Evolutionary conservation across 2,329 filamentous ascomycete species (phyloP), one percentile per base, ranked within the genome.

Genomic region (Tympanopsis confertula): DNA sequence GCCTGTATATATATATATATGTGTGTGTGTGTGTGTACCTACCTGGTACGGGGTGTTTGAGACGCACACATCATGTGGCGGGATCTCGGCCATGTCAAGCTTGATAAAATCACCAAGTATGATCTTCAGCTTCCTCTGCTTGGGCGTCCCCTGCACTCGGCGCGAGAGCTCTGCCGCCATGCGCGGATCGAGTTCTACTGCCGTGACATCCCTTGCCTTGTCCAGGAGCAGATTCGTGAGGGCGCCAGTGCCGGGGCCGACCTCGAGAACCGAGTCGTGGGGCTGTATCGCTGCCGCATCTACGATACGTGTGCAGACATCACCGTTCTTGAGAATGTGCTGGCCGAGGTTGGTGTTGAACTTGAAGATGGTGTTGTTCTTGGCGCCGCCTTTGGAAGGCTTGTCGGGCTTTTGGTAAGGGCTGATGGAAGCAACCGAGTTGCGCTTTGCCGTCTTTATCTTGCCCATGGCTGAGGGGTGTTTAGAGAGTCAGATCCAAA

Each of bases 111-210:
- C 78, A 35, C 78, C 78, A 4, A 82, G 58, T 38, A 81, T 61
- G 30, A 82, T 65, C 40, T 79, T 75, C 26, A 82, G 58, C 32
- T 71, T 61, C 50, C 74, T 76, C 41, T 69, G 66, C 33, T 67
- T 62, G 0, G 76, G 71, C 32, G 71, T 79, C 18, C 74, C 76
- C 57, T 82, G 78, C 13, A 82, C 78, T 43, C 77, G 71, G 51
- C 81, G 81, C 20, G 76, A 82, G 45, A 82, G 61, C 58, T 82
- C 78, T 33, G 78, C 78, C 2, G 77, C 78, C 78, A 82, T 82
- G 45, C 78, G 69, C 22, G 78, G 77, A 54, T 82, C 78, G 56
- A 80, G 66, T 59, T 82, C 78, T 18, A 81, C 73, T 2, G 77
- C 77, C 28, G 80, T 71, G 39, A 78, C 74, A 42, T 69, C 68